A percentile compares a stretch with the other conserved stretches of the same genome.
Conservation (phyloP, 202 grass and related monocot species). For the Setaria italica region DNA sequence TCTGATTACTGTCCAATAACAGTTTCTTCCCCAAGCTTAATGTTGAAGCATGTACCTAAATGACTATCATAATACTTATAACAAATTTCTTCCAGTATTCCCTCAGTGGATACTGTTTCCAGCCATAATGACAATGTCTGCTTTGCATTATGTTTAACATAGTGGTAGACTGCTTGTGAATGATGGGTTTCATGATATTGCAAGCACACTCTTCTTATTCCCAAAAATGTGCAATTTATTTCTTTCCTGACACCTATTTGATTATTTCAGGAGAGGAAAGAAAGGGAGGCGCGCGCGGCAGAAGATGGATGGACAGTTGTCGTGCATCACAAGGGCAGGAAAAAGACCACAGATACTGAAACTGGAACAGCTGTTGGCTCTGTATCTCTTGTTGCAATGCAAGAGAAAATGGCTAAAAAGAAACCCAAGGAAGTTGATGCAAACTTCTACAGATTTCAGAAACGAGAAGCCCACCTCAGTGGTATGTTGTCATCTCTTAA, state of each 20-base stretch:
- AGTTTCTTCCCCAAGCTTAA: constrained; percentile 5
- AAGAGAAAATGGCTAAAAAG: constrained; percentile 86
- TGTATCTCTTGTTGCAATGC: constrained; percentile 81
- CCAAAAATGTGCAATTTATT: background rate
- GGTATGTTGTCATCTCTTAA: constrained; percentile 55
- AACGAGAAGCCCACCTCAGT: constrained; percentile 73
- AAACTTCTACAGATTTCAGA: constrained; percentile 92
- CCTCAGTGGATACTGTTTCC: background rate
- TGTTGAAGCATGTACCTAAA: constrained; percentile 15
- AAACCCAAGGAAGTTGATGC: constrained; percentile 75
- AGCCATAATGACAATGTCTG: background rate
- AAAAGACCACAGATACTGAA: constrained; percentile 92
- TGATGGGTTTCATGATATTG: background rate
- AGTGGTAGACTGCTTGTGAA: constrained; percentile 8
- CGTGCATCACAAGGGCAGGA: constrained; percentile 91
- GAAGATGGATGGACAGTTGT: constrained; percentile 99
- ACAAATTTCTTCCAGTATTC: constrained; percentile 12
- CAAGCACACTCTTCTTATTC: background rate
- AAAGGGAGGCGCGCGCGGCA: constrained; percentile 67
- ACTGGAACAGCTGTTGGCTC: constrained; percentile 86
- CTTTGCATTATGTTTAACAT: constrained; percentile 14
- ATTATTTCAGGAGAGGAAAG: constrained; percentile 85
- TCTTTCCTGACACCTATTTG: constrained; percentile 37
- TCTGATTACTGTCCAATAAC: constrained; percentile 27
- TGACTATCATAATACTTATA: background rate